Percentiles rank a stretch among this genome's conserved stretches.
These are phyloP conservation scores for Aspergillus sp. DNA, from an alignment of 2,329 filamentous ascomycete species.

Conservation along the genomic window DNA sequence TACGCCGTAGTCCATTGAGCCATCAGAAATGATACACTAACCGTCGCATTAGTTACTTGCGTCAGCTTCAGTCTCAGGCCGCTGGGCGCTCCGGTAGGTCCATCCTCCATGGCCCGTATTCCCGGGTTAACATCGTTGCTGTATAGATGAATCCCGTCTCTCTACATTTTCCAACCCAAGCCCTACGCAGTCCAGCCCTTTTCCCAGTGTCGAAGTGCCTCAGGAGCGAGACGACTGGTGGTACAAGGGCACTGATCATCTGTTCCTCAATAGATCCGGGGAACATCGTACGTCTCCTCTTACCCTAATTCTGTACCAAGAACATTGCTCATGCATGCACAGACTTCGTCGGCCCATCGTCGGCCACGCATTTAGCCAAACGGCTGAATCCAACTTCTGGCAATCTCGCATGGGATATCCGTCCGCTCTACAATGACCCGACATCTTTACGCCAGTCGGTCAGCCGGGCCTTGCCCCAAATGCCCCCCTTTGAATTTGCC, in stretches of 20 bases:
- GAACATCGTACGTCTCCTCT: conserved; percentile 30
- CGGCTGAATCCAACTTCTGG: conserved; percentile 32
- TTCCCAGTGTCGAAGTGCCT: conserved; percentile 19
- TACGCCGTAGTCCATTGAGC: background rate
- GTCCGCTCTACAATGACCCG: conserved; percentile 35
- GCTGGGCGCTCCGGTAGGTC: conserved; percentile 15
- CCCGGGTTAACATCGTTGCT: background rate
- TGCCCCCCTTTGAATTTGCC: conserved; percentile 53
- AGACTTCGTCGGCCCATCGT: conserved; percentile 36
- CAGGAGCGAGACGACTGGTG: conserved; percentile 40
- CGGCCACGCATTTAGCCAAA: conserved; percentile 36
- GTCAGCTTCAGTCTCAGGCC: conserved; percentile 34
- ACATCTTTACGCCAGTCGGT: conserved; percentile 29
- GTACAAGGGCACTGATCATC: conserved; percentile 37
- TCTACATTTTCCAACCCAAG: conserved; percentile 9
- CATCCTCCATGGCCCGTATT: background rate
- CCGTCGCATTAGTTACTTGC: conserved; percentile 25
- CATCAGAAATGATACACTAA: background rate
- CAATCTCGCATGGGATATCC: conserved; percentile 37
- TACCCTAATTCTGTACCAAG: background rate
- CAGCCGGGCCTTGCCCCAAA: conserved; percentile 31
- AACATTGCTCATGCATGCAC: background rate
- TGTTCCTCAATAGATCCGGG: conserved; percentile 35
- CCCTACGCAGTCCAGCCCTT: conserved; percentile 16
- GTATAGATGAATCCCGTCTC: background rate